phyloP scores from a whole-genome alignment of 2,329 filamentous ascomycete species.

The Cryphonectria radicalis region DNA sequence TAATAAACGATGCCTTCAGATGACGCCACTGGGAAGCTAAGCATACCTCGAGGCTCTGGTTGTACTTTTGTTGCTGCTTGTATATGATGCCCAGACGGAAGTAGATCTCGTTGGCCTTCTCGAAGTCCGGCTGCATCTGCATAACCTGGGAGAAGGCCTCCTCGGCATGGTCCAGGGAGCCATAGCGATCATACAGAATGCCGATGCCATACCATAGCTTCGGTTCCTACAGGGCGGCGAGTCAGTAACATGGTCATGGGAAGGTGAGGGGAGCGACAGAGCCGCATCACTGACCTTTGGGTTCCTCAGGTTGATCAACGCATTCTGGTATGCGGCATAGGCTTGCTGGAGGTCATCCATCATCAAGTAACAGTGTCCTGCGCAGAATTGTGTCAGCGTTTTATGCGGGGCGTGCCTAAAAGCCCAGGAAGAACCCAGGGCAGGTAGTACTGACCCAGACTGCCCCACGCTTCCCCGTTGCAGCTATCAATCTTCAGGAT shows the following conservation, averaged over 20 bases:
- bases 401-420: background rate
- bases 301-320: conserved; percentile 87
- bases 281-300: conserved; percentile 70
- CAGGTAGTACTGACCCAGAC: conserved; percentile 64
- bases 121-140: conserved; percentile 96
- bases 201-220: conserved; percentile 99
- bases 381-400: conserved; percentile 34
- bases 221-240: conserved; percentile 66
- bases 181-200: conserved; percentile 95
- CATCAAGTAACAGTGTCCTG: conserved; percentile 98
- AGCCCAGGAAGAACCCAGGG: conserved; percentile 35
- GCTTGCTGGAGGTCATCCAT: conserved; percentile 97
- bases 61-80: conserved; percentile 96
- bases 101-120: conserved; percentile 99
- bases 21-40: conserved; percentile 23
- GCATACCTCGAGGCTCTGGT: conserved; percentile 85
- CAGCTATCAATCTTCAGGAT: conserved; percentile 87
- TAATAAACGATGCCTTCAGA: conserved; percentile 32
- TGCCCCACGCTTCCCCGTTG: conserved; percentile 97
- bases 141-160: conserved; percentile 98
- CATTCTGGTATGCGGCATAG: conserved; percentile 95
- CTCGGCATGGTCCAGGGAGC: conserved; percentile 94
- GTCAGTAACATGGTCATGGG: conserved; percentile 9
- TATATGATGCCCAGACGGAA: conserved; percentile 99
- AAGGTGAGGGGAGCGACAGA: background rate